These are phyloP conservation scores for Colletotrichum orchidophilum DNA, from an alignment of 2,329 filamentous ascomycete species.

Conservation along the genomic window DNA sequence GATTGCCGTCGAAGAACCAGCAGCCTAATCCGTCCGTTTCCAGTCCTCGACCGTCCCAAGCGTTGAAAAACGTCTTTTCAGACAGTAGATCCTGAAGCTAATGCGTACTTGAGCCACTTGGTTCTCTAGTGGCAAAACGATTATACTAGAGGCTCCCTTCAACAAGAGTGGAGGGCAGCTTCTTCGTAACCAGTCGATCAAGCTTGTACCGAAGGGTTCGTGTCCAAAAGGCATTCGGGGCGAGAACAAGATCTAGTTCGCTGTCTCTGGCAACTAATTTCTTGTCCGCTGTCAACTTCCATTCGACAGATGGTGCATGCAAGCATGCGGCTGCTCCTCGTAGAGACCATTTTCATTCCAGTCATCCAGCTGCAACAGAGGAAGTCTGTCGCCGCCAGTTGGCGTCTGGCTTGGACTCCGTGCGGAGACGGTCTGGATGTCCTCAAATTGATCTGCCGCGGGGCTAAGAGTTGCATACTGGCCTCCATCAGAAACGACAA, in stretches of 20 bases:
- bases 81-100: too few relatives aligned
- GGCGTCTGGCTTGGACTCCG: not conserved
- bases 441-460: not conserved
- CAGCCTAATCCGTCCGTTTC: too few relatives aligned
- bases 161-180: conserved; percentile 25
- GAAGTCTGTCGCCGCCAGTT: not conserved
- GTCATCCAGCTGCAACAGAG: conserved; percentile 15
- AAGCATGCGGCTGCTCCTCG: conserved; percentile 35
- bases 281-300: conserved; percentile 39
- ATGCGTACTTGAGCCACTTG: too few relatives aligned
- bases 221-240: conserved; percentile 35
- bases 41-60: not conserved
- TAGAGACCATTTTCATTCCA: conserved; percentile 38
- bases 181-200: conserved; percentile 30
- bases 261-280: conserved; percentile 38
- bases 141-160: too few relatives aligned
- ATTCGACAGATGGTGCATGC: conserved; percentile 41
- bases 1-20: too few relatives aligned
- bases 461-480: not conserved
- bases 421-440: not conserved
- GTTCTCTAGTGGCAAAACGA: too few relatives aligned
- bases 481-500: too few relatives aligned
- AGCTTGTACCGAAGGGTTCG: conserved; percentile 32
- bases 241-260: conserved; percentile 40
- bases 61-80: not conserved